Evolutionary conservation across 257 asterid genomes (phyloP).

Genomic region (Plantago ovata): DNA sequence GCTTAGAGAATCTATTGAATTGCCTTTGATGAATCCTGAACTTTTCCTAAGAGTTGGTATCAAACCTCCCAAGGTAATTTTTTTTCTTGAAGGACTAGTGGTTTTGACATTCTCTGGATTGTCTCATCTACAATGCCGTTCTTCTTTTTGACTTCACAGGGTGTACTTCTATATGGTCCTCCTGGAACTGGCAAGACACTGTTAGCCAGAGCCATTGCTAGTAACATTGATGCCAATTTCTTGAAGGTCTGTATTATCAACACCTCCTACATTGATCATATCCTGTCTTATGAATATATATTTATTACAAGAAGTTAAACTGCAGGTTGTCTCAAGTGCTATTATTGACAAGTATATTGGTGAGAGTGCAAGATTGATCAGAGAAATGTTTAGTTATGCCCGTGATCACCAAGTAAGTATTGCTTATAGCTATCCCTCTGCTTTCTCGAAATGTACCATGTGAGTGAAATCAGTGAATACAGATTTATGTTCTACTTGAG

Average conservation of each 20-base stretch:
- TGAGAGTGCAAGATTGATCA: constrained; percentile 87
- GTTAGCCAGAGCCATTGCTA: constrained; percentile 96
- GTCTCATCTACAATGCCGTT: neutral
- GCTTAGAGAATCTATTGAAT: constrained; percentile 85
- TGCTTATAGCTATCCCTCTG: neutral
- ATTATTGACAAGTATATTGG: constrained; percentile 91
- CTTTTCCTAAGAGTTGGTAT: constrained; percentile 49
- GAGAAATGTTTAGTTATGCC: constrained; percentile 93
- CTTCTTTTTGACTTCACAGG: constrained; percentile 37
- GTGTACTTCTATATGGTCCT: constrained; percentile 96
- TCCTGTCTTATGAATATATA: neutral
- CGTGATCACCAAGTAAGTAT: constrained; percentile 90
- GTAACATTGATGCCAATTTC: constrained; percentile 96
- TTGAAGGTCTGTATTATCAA: constrained; percentile 48
- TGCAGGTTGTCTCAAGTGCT: constrained; percentile 94
- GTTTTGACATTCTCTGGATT: neutral
- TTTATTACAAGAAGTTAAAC: constrained; percentile 13
- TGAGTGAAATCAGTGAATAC: no score
- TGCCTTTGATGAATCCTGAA: neutral
- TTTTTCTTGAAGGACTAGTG: no score
- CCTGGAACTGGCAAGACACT: constrained; percentile 99
- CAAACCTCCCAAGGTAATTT: constrained; percentile 85
- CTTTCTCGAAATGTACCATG: neutral
- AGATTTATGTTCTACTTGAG: neutral
- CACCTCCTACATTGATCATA: neutral